Percentiles rank a stretch among this genome's conserved stretches.
phyloP scores from a whole-genome alignment of 2,329 filamentous ascomycete genomes.

The Pezicula carpinea region DNA sequence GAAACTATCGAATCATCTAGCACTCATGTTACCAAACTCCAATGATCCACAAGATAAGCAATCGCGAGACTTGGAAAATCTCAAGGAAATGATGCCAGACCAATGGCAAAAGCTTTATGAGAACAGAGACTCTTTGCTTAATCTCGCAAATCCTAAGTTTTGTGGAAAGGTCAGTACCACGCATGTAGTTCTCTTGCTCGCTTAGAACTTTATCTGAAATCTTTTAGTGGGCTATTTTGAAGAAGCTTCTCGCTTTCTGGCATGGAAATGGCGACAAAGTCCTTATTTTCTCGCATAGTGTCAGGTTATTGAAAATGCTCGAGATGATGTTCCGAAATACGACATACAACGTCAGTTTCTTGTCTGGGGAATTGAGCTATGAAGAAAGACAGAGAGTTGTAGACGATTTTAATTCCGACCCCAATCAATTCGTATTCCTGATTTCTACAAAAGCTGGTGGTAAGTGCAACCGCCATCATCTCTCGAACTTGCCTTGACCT shows the following conservation, averaged over 20 bases:
- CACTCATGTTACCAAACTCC: slow-evolving; percentile 68
- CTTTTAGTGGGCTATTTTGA: slow-evolving; percentile 77
- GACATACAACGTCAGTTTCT: slow-evolving; percentile 83
- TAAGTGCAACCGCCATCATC: slow-evolving; percentile 1
- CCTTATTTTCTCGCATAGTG: slow-evolving; percentile 89
- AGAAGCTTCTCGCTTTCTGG: slow-evolving; percentile 85
- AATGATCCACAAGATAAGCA: slow-evolving; percentile 68
- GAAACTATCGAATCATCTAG: slow-evolving; percentile 90
- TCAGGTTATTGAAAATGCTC: slow-evolving; percentile 78
- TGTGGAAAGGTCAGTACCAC: slow-evolving; percentile 65
- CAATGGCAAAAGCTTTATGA: slow-evolving; percentile 70
- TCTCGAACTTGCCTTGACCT: not conserved
- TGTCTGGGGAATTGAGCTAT: slow-evolving; percentile 80
- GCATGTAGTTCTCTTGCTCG: not conserved
- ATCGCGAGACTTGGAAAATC: slow-evolving; percentile 67
- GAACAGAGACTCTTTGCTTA: slow-evolving; percentile 72
- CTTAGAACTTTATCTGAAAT: slow-evolving; percentile 3
- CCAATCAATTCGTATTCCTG: slow-evolving; percentile 86
- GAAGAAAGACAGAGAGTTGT: slow-evolving; percentile 79
- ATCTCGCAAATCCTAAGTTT: slow-evolving; percentile 81
- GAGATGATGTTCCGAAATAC: slow-evolving; percentile 83
- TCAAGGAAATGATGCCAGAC: slow-evolving; percentile 71
- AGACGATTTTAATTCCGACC: slow-evolving; percentile 86
- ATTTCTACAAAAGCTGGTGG: slow-evolving; percentile 90
- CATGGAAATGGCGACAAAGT: slow-evolving; percentile 88